Evolutionary conservation across 805 yeast genomes (phyloP).

Genomic region (Scheffersomyces stipitis): DNA sequence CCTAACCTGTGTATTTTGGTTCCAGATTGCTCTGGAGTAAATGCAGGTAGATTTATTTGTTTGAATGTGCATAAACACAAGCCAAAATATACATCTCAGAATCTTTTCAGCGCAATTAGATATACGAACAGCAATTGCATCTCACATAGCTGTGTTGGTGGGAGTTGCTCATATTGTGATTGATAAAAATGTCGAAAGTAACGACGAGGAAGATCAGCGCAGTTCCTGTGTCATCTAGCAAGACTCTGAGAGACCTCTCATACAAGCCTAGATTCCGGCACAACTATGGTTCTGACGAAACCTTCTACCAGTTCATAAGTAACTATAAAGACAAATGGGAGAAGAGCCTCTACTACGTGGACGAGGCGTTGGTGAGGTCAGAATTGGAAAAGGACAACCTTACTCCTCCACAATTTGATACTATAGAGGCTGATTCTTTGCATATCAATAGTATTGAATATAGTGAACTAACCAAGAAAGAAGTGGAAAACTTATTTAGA

Average conservation of each 20-base stretch:
- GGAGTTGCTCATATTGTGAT: too few species aligned
- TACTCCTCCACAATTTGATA: slow-evolving; percentile 10
- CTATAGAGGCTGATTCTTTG: not conserved
- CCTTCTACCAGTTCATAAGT: slow-evolving; percentile 41
- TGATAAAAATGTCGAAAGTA: too few species aligned
- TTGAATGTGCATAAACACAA: too few species aligned
- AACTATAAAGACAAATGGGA: slow-evolving; percentile 53
- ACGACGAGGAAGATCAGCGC: too few species aligned
- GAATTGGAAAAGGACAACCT: slow-evolving; percentile 5
- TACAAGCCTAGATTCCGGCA: slow-evolving; percentile 32
- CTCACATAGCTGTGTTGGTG: too few species aligned
- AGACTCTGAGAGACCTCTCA: slow-evolving; percentile 19
- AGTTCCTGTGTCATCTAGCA: too few species aligned
- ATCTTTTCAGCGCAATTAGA: too few species aligned
- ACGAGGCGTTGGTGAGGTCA: slow-evolving; percentile 24
- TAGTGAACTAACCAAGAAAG: slow-evolving; percentile 3
- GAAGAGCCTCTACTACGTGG: slow-evolving; percentile 42
- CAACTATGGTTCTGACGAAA: slow-evolving; percentile 51
- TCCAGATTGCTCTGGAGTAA: too few species aligned
- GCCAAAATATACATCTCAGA: too few species aligned
- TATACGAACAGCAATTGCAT: too few species aligned
- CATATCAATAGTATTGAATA: slow-evolving; percentile 11
- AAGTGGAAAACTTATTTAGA: slow-evolving; percentile 5
- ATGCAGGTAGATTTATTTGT: too few species aligned
- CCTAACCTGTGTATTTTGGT: too few species aligned